Evolutionary conservation across 768 basidiomycete genomes (phyloP), one percentile per base, ranked within the genome.

Genomic region (Lactarius tabidus): DNA sequence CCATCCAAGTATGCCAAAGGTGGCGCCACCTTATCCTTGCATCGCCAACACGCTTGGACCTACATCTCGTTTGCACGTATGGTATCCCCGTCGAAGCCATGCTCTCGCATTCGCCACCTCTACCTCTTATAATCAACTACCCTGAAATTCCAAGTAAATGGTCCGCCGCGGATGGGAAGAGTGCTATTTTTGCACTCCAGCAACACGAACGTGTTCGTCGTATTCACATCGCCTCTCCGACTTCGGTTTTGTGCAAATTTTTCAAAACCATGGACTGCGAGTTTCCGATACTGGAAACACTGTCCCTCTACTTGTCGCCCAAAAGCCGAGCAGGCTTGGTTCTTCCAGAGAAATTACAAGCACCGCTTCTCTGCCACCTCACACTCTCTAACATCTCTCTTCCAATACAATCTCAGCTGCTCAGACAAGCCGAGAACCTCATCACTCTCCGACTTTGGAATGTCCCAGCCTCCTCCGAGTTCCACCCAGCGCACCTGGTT

Each of bases 41-140:
- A n/a, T 57, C 12, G 18, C 45, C 62, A 14, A 39, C 14, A 9
- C 36, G 15, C 38, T 48, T 63, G 38, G 23, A 63, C 3, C 56
- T 63, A 17, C 45, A 48, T 28, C 57, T 63, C 10, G 45, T 63
- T 26, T 63, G 55, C 56, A 51, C 45, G 7, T 29, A 57, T 48
- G 45, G 56, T 15, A 52, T 36, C 8, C 57, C 62, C 2, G 62
- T 52, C 3, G 2, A 38, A 52, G n/a, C 26, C 62, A 58, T 63
- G 56, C n/a, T 63, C 36, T 26, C 17, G 2, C 35, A 57, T 14
- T 63, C 55, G 1, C 62, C 56, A 3, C 45, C 62, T 35, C 57
- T 58, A 35, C 62, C 62, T 6, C 56, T 63, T 36, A 33, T 58
- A 35, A 18, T 63, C 36, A 26, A 58, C 28, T 63, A 63, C 48